These are phyloP conservation scores for Incumbomyces lentus DNA, from an alignment of 2,329 filamentous ascomycete species.

Conservation along the genomic window DNA sequence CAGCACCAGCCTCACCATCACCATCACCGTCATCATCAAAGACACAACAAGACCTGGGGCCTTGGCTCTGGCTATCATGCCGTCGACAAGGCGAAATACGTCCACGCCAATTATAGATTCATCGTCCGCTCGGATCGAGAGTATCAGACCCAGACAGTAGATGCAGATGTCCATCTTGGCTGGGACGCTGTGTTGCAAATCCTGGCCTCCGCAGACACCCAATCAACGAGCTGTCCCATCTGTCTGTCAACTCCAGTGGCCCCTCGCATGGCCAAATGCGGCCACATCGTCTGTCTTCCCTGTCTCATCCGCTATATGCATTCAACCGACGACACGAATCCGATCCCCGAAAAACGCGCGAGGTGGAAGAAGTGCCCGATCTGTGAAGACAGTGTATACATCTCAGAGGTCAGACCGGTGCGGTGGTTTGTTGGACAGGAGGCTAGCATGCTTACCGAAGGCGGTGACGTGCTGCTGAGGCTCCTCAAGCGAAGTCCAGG, in stretches of 20 bases:
- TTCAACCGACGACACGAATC: constrained; percentile 59
- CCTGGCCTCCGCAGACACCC: constrained; percentile 79
- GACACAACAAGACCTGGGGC: constrained; percentile 70
- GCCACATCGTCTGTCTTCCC: constrained; percentile 91
- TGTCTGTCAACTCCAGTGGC: constrained; percentile 88
- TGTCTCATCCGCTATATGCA: constrained; percentile 96
- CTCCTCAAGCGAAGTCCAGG: constrained; percentile 70
- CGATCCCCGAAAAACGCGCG: constrained; percentile 54
- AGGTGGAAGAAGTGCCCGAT: constrained; percentile 94
- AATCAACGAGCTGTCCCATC: constrained; percentile 82
- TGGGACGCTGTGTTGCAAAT: constrained; percentile 89
- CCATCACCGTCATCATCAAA: constrained; percentile 46
- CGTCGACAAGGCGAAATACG: constrained; percentile 79
- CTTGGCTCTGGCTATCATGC: constrained; percentile 82
- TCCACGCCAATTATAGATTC: constrained; percentile 96
- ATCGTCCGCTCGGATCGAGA: constrained; percentile 74
- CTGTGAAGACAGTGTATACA: constrained; percentile 85
- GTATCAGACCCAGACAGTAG: constrained; percentile 69
- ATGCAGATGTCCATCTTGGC: constrained; percentile 81
- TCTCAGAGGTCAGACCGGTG: constrained; percentile 80
- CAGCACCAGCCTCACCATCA: constrained; percentile 34
- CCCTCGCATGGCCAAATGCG: constrained; percentile 91
- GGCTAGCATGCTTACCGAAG: constrained; percentile 65
- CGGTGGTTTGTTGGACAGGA: constrained; percentile 88
- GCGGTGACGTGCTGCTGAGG: constrained; percentile 79